Base-by-base conservation (phyloP, 176 grass and related monocot genomes). In the Lolium multiflorum region DNA sequence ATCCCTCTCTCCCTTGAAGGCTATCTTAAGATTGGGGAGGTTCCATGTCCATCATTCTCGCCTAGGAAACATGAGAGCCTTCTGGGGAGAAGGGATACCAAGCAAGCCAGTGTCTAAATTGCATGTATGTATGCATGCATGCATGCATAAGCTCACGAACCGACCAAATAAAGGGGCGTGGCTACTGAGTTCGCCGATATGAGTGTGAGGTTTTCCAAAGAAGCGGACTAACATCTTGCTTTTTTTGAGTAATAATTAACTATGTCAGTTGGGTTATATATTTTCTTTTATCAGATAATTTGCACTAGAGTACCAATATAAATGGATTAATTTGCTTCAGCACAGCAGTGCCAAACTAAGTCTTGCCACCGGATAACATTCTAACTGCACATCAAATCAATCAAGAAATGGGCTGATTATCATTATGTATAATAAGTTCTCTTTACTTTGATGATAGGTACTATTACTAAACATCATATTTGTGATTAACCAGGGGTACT, bases 1-100 rank as follows among this genome's bases (percentile, higher is more conserved):
- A 78, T 88, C 78, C 51, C 85, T 91, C 89, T 91, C 85, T 91
- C 89, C 85, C 85, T 91, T 57, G 85, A 84, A 91, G 85, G 85
- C 85, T 84, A 5, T 80, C 81, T 84, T 15, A 56, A 56, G 5
- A 20, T 22, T 37, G 52, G 21, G 9, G 44, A 75, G 28, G 25
- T 18, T 63, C 78, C 4, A 43, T 39, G 15, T 78, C 25, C 54
- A 52, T 9, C 35, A 55, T 44, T 55, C n/a, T 56, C 73, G 49
- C 35, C 38, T 13, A 61, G 56, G 76, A 79, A 64, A 74, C 66
- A 61, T 57, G 76, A 79, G 54, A 74, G 66, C 87, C 89, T 87
- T 91, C 70, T 1, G 16, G 46, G 77, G 81, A 74, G 12, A 60
- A 75, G 81, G 68, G 89, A 52, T 38, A 9, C 89, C 84, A 83